A percentile compares a stretch with the other conserved stretches of the same genome.
These are phyloP conservation scores for Sporothrix phasma DNA, from an alignment of 2,329 filamentous ascomycete genomes.

Conservation along the genomic window DNA sequence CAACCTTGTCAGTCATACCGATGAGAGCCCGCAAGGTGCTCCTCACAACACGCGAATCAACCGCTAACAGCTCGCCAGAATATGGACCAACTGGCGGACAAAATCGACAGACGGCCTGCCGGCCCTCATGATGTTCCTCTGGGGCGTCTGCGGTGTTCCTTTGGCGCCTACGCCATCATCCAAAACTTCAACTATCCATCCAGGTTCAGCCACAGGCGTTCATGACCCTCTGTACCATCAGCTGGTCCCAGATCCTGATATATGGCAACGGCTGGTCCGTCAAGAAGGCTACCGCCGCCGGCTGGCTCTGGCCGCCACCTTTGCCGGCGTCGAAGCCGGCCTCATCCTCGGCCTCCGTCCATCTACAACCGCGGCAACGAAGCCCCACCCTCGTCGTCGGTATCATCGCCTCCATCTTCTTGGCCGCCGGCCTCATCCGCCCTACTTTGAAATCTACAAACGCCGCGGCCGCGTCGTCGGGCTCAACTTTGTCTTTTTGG, in stretches of 20 bases:
- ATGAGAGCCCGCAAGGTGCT: not conserved
- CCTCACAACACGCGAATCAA: not conserved
- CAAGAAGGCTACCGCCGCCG: constrained; percentile 36
- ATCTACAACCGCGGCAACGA: constrained; percentile 44
- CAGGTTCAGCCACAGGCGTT: constrained; percentile 36
- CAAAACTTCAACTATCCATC: constrained; percentile 34
- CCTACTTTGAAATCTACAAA: constrained; percentile 54
- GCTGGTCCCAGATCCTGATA: constrained; percentile 31
- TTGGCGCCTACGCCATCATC: constrained; percentile 31
- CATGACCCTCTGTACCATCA: constrained; percentile 30
- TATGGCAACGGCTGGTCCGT: constrained; percentile 33
- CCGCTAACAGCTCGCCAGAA: constrained; percentile 22
- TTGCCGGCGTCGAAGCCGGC: constrained; percentile 44
- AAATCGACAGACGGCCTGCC: constrained; percentile 54
- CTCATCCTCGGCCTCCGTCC: constrained; percentile 48
- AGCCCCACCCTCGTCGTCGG: constrained; percentile 46
- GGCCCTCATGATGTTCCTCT: constrained; percentile 51
- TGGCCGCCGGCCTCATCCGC: constrained; percentile 47
- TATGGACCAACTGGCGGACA: constrained; percentile 52
- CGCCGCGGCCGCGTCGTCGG: constrained; percentile 51
- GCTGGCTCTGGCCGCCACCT: constrained; percentile 32
- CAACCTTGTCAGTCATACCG: too few relatives aligned
- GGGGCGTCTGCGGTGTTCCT: constrained; percentile 43
- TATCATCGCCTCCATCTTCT: constrained; percentile 45
- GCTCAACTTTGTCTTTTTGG: constrained; percentile 49